Evolutionary conservation across 208 protist genomes (phyloP).

Genomic region (Wallacemonas collosoma): DNA sequence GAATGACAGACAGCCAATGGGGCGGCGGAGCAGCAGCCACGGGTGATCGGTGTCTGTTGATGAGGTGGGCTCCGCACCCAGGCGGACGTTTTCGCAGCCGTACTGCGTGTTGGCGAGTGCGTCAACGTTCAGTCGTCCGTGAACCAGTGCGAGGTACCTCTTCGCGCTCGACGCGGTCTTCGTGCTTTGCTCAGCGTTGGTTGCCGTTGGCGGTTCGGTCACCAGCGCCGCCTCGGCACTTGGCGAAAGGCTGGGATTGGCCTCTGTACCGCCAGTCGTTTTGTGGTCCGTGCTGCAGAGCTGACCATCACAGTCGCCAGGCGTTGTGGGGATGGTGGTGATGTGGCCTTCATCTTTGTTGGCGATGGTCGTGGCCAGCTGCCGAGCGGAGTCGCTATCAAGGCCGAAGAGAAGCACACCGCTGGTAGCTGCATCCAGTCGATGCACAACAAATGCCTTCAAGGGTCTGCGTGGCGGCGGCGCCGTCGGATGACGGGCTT

Average conservation of each 20-base stretch:
- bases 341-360: conserved; percentile 32
- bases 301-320: too few species aligned
- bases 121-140: conserved; percentile 43
- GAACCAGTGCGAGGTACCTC: conserved; percentile 63
- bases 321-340: not conserved
- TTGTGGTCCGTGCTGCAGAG: too few species aligned
- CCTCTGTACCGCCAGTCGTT: too few species aligned
- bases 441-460: conserved; percentile 76
- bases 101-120: conserved; percentile 43
- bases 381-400: conserved; percentile 42
- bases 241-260: too few species aligned
- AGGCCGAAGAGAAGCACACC: conserved; percentile 85
- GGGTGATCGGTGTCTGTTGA: not conserved
- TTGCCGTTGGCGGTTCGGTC: too few species aligned
- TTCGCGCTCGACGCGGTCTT: conserved; percentile 28
- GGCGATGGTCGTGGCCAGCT: conserved; percentile 44
- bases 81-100: conserved; percentile 25
- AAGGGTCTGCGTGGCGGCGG: not conserved
- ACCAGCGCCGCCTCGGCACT: too few species aligned
- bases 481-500: not conserved
- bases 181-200: not conserved
- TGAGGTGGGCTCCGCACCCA: not conserved
- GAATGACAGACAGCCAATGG: conserved; percentile 71
- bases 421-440: conserved; percentile 84
- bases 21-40: conserved; percentile 30